A percentile compares a stretch with the other conserved stretches of the same genome.
These are phyloP conservation scores for Allium sativum DNA, from an alignment of 106 monocot genomes.

Conservation along the genomic window DNA sequence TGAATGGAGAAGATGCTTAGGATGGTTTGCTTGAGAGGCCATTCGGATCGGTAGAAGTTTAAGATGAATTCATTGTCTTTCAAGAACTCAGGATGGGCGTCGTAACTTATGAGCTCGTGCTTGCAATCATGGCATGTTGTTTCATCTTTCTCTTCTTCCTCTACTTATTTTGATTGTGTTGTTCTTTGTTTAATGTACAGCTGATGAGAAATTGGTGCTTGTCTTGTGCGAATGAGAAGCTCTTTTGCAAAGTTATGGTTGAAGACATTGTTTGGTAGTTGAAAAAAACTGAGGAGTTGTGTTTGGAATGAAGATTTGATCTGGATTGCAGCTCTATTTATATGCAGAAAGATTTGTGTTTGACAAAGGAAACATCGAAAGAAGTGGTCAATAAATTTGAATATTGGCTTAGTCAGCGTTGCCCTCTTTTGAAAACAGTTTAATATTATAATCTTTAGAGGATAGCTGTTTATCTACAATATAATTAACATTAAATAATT, in stretches of 20 bases:
- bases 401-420: no score
- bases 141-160: not conserved
- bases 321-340: not conserved
- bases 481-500: no score
- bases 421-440: no score
- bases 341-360: not conserved
- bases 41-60: conserved; percentile 30
- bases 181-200: not conserved
- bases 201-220: not conserved
- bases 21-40: conserved; percentile 41
- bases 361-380: no score
- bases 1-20: conserved; percentile 55
- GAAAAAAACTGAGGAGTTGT: not conserved
- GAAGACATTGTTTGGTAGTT: not conserved
- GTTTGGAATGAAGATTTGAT: not conserved
- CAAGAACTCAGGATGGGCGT: conserved; percentile 27
- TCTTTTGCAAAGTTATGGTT: not conserved
- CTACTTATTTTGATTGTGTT: not conserved
- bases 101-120: conserved; percentile 20
- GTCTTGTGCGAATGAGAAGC: not conserved
- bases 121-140: conserved; percentile 5
- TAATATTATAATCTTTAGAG: no score
- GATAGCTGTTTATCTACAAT: no score
- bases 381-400: no score
- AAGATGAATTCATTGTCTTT: conserved; percentile 45